These are phyloP conservation scores for Trichoderma lentiforme DNA, from an alignment of 2,329 filamentous ascomycete genomes.

Conservation along the genomic window DNA sequence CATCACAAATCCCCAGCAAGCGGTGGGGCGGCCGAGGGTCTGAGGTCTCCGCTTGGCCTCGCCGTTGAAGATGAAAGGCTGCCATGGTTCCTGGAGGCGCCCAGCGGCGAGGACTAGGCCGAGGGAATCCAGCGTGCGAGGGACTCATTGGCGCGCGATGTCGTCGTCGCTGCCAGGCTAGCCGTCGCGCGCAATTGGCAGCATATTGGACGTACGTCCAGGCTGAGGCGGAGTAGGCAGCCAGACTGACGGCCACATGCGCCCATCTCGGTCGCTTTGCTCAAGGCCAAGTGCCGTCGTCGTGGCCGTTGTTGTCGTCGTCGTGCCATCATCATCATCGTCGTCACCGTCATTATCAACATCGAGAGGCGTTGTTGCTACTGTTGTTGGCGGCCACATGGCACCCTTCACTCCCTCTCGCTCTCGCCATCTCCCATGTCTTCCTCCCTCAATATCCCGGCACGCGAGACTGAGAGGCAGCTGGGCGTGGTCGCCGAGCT, in stretches of 20 bases:
- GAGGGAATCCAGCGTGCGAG: background rate
- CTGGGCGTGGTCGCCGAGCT: constrained; percentile 6
- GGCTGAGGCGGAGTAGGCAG: constrained; percentile 10
- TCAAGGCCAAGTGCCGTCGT: background rate
- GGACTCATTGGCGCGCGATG: constrained; percentile 14
- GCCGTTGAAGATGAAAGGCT: constrained; percentile 16
- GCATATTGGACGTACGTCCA: background rate
- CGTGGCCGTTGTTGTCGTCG: background rate
- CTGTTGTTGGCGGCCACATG: background rate
- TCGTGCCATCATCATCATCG: background rate
- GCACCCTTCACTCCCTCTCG: background rate
- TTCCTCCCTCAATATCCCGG: background rate
- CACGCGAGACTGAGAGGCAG: background rate
- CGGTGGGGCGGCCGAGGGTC: constrained; percentile 14
- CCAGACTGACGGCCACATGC: background rate
- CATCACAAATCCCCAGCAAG: background rate
- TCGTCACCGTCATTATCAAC: background rate
- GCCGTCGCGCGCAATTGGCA: constrained; percentile 6
- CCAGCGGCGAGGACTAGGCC: constrained; percentile 4
- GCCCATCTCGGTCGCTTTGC: background rate
- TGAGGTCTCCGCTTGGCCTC: background rate
- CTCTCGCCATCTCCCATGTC: background rate
- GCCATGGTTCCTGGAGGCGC: constrained; percentile 15
- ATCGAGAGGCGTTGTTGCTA: background rate
- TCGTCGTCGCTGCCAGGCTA: constrained; percentile 7